phyloP scores from a whole-genome alignment of 2,329 filamentous ascomycete species.

The Dothistroma septosporum region DNA sequence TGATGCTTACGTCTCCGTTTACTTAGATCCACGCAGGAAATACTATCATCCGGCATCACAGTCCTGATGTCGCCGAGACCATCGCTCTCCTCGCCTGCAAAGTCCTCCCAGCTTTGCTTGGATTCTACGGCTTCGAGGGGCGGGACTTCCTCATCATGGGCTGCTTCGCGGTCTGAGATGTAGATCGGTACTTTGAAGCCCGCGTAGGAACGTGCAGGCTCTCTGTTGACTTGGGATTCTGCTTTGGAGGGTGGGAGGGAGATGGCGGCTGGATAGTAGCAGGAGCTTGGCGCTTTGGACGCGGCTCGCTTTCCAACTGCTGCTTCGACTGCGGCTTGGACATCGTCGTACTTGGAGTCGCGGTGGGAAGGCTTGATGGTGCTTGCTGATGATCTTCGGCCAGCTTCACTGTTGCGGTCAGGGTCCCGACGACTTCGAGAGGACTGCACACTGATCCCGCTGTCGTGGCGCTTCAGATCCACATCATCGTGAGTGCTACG shows the following conservation, averaged over 20 bases:
- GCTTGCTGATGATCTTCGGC: slow-evolving; percentile 26
- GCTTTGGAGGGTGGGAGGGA: slow-evolving; percentile 22
- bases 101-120: slow-evolving; percentile 22
- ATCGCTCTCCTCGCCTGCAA: slow-evolving; percentile 32
- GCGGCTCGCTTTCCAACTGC: slow-evolving; percentile 5
- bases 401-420: slow-evolving; percentile 18
- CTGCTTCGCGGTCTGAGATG: slow-evolving; percentile 2
- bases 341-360: slow-evolving; percentile 9
- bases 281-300: slow-evolving; percentile 15
- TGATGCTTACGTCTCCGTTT: slow-evolving; percentile 7
- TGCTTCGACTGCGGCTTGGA: slow-evolving; percentile 13
- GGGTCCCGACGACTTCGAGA: slow-evolving; percentile 19
- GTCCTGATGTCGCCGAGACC: slow-evolving; percentile 42
- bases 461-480: slow-evolving; percentile 28
- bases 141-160: slow-evolving; percentile 2
- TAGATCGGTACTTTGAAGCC: neutral
- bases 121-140: slow-evolving; percentile 6
- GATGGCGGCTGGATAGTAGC: slow-evolving; percentile 27
- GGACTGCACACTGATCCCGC: slow-evolving; percentile 26
- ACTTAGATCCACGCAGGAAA: slow-evolving; percentile 38
- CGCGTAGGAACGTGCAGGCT: neutral
- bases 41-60: slow-evolving; percentile 47
- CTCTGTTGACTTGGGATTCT: slow-evolving; percentile 7
- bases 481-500: slow-evolving; percentile 18
- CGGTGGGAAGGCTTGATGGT: slow-evolving; percentile 29